Evolutionary conservation across 352 stramenopile species (phyloP).

Genomic region (Globisporangium polare): DNA sequence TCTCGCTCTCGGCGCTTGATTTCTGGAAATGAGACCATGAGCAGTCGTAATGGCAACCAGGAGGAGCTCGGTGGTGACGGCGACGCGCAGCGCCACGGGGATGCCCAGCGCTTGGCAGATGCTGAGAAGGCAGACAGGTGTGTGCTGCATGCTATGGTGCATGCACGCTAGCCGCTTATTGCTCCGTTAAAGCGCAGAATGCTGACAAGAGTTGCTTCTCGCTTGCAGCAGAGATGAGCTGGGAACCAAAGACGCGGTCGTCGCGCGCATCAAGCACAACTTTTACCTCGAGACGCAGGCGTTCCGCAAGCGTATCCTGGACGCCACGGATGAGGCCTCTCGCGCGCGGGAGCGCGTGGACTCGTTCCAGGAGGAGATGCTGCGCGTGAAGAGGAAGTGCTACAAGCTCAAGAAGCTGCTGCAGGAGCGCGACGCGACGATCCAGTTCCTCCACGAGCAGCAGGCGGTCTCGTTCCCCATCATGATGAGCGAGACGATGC

Average conservation of each 20-base stretch:
- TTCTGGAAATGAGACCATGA: constrained; percentile 11
- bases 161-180: no score
- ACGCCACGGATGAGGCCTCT: constrained; percentile 23
- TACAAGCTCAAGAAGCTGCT: constrained; percentile 54
- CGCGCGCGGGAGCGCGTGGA: constrained; percentile 25
- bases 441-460: constrained; percentile 47
- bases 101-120: not conserved
- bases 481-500: constrained; percentile 64
- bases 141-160: not conserved
- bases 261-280: constrained; percentile 53
- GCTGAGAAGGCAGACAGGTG: not conserved
- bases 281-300: constrained; percentile 53
- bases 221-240: not conserved
- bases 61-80: constrained; percentile 3
- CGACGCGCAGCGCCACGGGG: not conserved
- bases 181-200: not conserved
- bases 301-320: constrained; percentile 35
- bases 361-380: constrained; percentile 39
- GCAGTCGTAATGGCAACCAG: constrained; percentile 13
- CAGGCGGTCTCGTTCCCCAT: constrained; percentile 47
- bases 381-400: constrained; percentile 46
- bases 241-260: constrained; percentile 13
- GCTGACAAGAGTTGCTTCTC: no score
- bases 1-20: not conserved
- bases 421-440: constrained; percentile 50